These are phyloP conservation scores for Hypoxylon sp. DNA, from an alignment of 2,329 filamentous ascomycete genomes.

Conservation along the genomic window DNA sequence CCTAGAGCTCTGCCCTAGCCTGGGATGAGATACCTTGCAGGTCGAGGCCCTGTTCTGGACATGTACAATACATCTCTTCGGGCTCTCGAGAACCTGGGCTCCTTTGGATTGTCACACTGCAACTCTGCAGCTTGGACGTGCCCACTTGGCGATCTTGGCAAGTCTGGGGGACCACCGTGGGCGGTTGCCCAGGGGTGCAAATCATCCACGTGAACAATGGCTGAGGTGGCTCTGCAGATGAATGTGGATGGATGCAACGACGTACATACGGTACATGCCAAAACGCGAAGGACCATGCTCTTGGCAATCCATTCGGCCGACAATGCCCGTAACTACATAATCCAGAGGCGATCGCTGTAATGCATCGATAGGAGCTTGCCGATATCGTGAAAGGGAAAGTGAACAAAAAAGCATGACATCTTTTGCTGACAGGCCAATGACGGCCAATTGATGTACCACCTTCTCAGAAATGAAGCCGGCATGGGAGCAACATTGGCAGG, in stretches of 20 bases:
- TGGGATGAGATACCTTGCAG: slow-evolving; percentile 33
- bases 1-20: slow-evolving; percentile 31
- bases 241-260: slow-evolving; percentile 40
- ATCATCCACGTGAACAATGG: slow-evolving; percentile 47
- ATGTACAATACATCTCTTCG: slow-evolving; percentile 20
- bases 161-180: slow-evolving; percentile 44
- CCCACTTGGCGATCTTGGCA: slow-evolving; percentile 44
- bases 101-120: slow-evolving; percentile 44
- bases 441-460: slow-evolving; percentile 19
- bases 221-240: slow-evolving; percentile 48
- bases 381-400: slow-evolving; percentile 23
- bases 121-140: slow-evolving; percentile 44
- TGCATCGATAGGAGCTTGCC: slow-evolving; percentile 35
- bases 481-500: slow-evolving; percentile 15
- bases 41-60: slow-evolving; percentile 40
- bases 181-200: slow-evolving; percentile 35
- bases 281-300: slow-evolving; percentile 32
- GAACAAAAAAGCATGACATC: slow-evolving; percentile 19
- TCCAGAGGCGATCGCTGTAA: slow-evolving; percentile 21
- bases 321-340: slow-evolving; percentile 32
- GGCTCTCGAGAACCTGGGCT: slow-evolving; percentile 24
- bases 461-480: slow-evolving; percentile 20
- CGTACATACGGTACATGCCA: slow-evolving; percentile 29
- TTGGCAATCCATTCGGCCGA: slow-evolving; percentile 38
- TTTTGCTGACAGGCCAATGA: slow-evolving; percentile 27